Percentiles rank a stretch among this genome's conserved stretches.
phyloP scores from a whole-genome alignment of 2,329 filamentous ascomycete species.

The Penicillium sp. region DNA sequence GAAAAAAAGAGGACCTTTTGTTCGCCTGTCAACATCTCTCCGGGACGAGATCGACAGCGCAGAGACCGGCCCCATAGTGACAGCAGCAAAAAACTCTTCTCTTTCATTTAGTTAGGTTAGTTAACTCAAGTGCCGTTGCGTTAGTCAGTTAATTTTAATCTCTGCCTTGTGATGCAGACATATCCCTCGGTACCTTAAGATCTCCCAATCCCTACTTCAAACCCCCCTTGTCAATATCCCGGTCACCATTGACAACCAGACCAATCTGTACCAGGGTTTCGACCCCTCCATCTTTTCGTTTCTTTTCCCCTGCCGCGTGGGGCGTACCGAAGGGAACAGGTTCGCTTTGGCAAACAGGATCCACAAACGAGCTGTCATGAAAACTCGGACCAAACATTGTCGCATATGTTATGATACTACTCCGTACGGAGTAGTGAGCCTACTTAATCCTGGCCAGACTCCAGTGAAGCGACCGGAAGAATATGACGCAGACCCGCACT shows the following conservation, averaged over 20 bases:
- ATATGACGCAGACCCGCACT: constrained; percentile 15
- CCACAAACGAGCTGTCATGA: constrained; percentile 24
- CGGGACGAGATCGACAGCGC: constrained; percentile 28
- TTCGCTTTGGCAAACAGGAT: constrained; percentile 18
- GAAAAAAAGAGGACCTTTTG: constrained; percentile 2
- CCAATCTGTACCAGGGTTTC: background rate
- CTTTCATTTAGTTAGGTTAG: background rate
- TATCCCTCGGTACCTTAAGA: constrained; percentile 2
- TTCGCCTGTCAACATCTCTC: constrained; percentile 20
- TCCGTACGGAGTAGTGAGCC: too few species aligned
- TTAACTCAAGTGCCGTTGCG: background rate
- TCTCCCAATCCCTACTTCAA: background rate
- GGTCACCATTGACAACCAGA: constrained; percentile 7
- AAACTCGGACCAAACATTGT: constrained; percentile 11
- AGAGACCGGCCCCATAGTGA: constrained; percentile 26
- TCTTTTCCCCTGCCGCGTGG: constrained; percentile 22
- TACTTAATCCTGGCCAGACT: constrained; percentile 9
- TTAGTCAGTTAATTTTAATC: too few species aligned
- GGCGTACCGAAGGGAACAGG: constrained; percentile 13
- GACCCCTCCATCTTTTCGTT: constrained; percentile 7
- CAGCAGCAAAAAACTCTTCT: constrained; percentile 18
- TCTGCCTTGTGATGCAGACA: background rate
- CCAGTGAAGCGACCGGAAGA: background rate
- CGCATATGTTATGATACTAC: constrained; percentile 15
- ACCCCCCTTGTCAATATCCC: background rate